Evolutionary conservation across 257 asterid species (phyloP), one percentile per base, ranked within the genome.

Genomic region (Gentiana dahurica): DNA sequence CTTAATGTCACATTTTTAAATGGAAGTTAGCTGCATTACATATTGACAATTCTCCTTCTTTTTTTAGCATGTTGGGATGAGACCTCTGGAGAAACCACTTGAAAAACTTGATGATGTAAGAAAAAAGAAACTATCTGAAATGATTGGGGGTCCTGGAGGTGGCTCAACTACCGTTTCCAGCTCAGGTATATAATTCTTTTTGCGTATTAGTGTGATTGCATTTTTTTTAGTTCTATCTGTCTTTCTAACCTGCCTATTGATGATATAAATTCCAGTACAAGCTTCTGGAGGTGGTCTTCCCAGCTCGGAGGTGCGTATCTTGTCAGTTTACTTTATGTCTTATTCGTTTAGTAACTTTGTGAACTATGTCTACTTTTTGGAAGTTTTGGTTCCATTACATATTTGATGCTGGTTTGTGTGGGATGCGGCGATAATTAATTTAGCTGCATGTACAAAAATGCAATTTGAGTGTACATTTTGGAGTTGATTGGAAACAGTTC

Each of bases 51-150:
- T 65, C 34, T 32, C 64, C 51, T 36, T 65, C 10, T 55, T 67
- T 49, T 49, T 52, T 75, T 75, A 90, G 97, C 74, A 78, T 77
- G 99, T 88, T 74, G 95, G 99, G 64, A 92, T 88, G 95, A 80
- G 99, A 73, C 97, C 99, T 50, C 73, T 92, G 79, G 99, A 92
- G 69, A 92, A 79, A 80, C 80, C 94, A 3, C 66, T 88, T 68
- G 95, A 88, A 71, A 92, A 92, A 78, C 81, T 92, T 61, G 99
- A 92, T 54, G 99, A 92, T 57, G 81, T 92, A 54, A 82, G 95
- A 75, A 80, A 76, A 77, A 92, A 92, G 77, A 92, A 88, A 71
- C 71, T 92, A 60, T 84, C 99, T 11, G 99, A 92, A 75, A 85
- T 92, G 99, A 92, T 92, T 73, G 95, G 77, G 71, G 81, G 86